These are phyloP conservation scores for Ophiostoma piceae DNA, from an alignment of 2,329 filamentous ascomycete genomes.

Conservation along the genomic window DNA sequence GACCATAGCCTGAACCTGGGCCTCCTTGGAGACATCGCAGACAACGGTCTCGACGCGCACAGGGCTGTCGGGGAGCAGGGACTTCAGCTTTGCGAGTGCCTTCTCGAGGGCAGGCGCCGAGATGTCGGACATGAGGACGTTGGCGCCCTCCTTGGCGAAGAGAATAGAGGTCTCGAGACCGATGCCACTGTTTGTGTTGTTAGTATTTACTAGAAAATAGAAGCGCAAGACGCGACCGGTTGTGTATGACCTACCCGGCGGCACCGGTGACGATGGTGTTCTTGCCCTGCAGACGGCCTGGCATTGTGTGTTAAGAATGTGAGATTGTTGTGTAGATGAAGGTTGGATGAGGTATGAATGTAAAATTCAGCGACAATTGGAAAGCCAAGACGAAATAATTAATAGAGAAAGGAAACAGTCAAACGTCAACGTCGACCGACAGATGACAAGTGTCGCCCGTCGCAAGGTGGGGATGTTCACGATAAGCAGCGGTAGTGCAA, in stretches of 20 bases:
- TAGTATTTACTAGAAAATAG: neutral
- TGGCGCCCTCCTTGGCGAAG: constrained; percentile 82
- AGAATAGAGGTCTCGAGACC: constrained; percentile 88
- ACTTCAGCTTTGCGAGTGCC: constrained; percentile 67
- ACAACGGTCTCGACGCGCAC: constrained; percentile 56
- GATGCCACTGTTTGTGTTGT: constrained; percentile 60
- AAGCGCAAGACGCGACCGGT: neutral
- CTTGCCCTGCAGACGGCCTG: constrained; percentile 54
- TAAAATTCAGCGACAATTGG: too few species aligned
- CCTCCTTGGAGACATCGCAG: constrained; percentile 80
- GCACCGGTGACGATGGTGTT: constrained; percentile 75
- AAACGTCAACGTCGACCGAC: neutral
- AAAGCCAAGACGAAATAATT: neutral
- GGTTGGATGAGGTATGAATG: neutral
- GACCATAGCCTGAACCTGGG: constrained; percentile 68
- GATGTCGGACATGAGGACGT: constrained; percentile 79
- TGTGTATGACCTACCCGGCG: constrained; percentile 60
- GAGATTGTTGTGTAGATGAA: too few species aligned
- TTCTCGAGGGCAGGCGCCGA: constrained; percentile 71
- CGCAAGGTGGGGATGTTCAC: constrained; percentile 2
- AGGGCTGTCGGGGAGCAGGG: constrained; percentile 57
- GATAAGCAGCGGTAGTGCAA: neutral
- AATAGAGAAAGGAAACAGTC: neutral
- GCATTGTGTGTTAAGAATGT: constrained; percentile 15
- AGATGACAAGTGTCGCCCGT: constrained; percentile 2